phyloP scores from a whole-genome alignment of 768 basidiomycete species.

The Clitopilus hobsonii region DNA sequence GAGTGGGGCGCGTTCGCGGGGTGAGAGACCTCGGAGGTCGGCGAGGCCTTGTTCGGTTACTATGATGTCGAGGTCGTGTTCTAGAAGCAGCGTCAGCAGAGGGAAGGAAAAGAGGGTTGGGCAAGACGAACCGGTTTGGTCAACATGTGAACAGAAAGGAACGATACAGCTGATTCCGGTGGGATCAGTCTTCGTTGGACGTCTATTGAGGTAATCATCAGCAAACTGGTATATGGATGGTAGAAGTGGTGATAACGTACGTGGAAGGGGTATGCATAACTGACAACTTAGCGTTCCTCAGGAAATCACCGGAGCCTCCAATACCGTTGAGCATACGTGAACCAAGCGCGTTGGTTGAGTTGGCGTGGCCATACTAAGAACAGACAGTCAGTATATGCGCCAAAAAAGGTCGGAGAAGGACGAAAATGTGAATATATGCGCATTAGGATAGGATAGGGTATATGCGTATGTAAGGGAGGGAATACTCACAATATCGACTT shows the following conservation, averaged over 20 bases:
- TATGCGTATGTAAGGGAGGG: not conserved
- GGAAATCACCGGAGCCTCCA: constrained; percentile 44
- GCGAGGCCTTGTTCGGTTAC: constrained; percentile 48
- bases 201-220: constrained; percentile 14
- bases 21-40: constrained; percentile 41
- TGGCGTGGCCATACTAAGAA: constrained; percentile 41
- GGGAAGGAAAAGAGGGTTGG: not conserved
- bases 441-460: too few species aligned
- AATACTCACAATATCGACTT: constrained; percentile 40
- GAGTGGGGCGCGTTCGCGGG: constrained; percentile 35
- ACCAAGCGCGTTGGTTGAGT: constrained; percentile 46
- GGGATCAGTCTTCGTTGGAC: constrained; percentile 42
- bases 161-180: constrained; percentile 47
- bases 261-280: constrained; percentile 47
- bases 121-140: constrained; percentile 36
- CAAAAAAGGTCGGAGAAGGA: not conserved
- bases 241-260: constrained; percentile 14
- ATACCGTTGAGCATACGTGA: constrained; percentile 47
- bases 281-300: constrained; percentile 44
- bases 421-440: too few species aligned
- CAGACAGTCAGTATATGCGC: not conserved
- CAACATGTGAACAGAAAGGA: constrained; percentile 42
- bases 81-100: constrained; percentile 18
- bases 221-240: not conserved
- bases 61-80: constrained; percentile 43